Base-by-base conservation (phyloP, 192 early-diverging fungal species). In the Umbelopsis isabellina region DNA sequence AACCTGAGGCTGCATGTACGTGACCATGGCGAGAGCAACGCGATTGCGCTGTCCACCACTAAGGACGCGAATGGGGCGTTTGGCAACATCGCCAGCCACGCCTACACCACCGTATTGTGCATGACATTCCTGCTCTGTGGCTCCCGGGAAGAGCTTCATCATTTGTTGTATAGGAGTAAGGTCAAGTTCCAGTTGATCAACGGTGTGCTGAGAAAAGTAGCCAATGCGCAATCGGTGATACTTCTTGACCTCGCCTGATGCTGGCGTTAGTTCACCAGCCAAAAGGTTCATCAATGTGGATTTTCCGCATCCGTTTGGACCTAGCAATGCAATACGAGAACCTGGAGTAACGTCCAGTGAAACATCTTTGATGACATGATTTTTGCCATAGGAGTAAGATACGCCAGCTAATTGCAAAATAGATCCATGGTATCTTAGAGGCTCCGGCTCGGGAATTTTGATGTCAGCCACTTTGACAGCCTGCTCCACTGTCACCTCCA, bases 21-120 rank as follows among this genome's bases (percentile, higher is more conserved):
- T 79, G 75, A 90, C 85, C 8, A 88, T 74, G 2, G 92, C 91
- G 73, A 95, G 80, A 0, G 91, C 90, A 47, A 98, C 87, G 18
- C 95, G 80, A 20, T 88, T 89, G 47, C 86, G 80, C 79, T 98
- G 93, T 33, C 96, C 96, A 51, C 96, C 96, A 73, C 87, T 89
- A 20, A 98, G 80, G 1, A 79, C 80, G 21, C 75, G 67, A 70
- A 97, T 82, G 1, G 87, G 85, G 41, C 86, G 76, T 3, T 83
- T 69, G 7, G 89, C 92, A 3, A 89, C 67, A 0, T 81, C 72
- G 18, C 92, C 92, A 33, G 82, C 84, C 22, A 97, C 69, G 35
- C 92, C 93, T 82, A 93, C 92, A 15, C 86, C 86, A 13, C 93
- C 93, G 18, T 95, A 86, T 75, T 90, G 86, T 30, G 87, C 89